Base-by-base conservation (phyloP, 1,139 yeast genomes). In the Hemisphaericaspora lyxosophila region DNA sequence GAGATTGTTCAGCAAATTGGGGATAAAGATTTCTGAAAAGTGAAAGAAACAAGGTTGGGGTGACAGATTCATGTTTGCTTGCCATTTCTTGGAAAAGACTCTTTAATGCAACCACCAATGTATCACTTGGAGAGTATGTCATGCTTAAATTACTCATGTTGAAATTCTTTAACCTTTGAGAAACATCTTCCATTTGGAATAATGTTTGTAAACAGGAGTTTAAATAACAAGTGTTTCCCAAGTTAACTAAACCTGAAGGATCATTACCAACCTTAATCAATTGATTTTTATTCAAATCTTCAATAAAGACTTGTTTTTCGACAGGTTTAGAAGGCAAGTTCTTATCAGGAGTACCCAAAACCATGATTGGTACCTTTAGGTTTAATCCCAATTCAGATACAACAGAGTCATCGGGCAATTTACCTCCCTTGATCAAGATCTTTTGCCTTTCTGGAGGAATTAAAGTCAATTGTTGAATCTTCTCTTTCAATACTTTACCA, bases 221-320 rank as follows among this genome's bases (percentile, higher is more conserved):
- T 62, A 92, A 75, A 62, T 92, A 92, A 62, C 98, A 94, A 2
- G 98, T 92, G 57, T 94, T 92, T 16, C 98, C 98, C 57, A 89
- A 68, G 57, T 92, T 92, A 41, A 77, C 75, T 45, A 92, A 71
- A 0, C 99, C 99, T 27, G 86, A 74, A 3, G 98, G 98, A 17
- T 77, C 73, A 32, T 63, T 55, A 33, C 67, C 57, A 5, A 69
- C 62, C 40, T 60, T 65, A 20, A 54, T 60, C 49, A 64, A 61
- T 60, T 68, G 65, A 47, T 60, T 61, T 57, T 71, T 60, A 51
- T 73, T 75, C 50, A 82, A 62, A 54, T 87, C 96, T 59, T 87
- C 96, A 38, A 83, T 61, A 45, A 87, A 85, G 26, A 77, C 76
- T 38, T 65, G 73, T 44, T 75, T 73, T 30, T 71, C 72, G 11